Percentiles rank a stretch among this genome's conserved stretches.
Evolutionary conservation across 108 stramenopile genomes (phyloP).

Genomic region (Nannochloropsis granulata): DNA sequence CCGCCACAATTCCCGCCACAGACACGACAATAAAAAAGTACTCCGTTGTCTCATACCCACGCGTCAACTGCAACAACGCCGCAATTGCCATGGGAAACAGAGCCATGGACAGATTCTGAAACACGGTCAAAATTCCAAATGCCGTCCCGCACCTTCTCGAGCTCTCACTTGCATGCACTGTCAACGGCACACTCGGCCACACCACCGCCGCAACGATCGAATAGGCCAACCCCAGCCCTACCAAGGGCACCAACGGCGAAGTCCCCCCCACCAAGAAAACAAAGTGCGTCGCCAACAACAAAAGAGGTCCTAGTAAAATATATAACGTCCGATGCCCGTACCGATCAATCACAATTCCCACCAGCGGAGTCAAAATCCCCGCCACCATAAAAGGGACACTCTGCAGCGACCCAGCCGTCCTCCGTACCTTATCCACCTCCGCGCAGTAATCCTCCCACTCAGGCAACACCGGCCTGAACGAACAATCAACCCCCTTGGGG

Average conservation of each 20-base stretch:
- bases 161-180: neutral
- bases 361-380: slow-evolving; percentile 33
- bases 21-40: neutral
- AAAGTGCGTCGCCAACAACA: slow-evolving; percentile 1
- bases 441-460: neutral
- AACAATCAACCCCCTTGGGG: neutral
- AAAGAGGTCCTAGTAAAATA: neutral
- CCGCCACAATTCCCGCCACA: neutral
- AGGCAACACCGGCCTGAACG: neutral
- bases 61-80: neutral
- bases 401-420: slow-evolving; percentile 37
- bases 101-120: slow-evolving; percentile 18
- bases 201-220: slow-evolving; percentile 6
- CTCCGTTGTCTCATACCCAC: neutral
- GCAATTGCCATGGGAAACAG: slow-evolving; percentile 7
- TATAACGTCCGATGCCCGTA: neutral
- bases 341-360: slow-evolving; percentile 46
- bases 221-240: slow-evolving; percentile 14
- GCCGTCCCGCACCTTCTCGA: neutral
- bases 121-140: slow-evolving; percentile 1
- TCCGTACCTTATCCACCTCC: neutral
- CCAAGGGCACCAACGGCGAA: neutral
- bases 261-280: neutral
- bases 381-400: slow-evolving; percentile 47
- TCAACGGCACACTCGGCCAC: slow-evolving; percentile 15